A percentile compares a stretch with the other conserved stretches of the same genome.
These are phyloP conservation scores for Stromatinia cepivora DNA, from an alignment of 2,329 filamentous ascomycete genomes.

Conservation along the genomic window DNA sequence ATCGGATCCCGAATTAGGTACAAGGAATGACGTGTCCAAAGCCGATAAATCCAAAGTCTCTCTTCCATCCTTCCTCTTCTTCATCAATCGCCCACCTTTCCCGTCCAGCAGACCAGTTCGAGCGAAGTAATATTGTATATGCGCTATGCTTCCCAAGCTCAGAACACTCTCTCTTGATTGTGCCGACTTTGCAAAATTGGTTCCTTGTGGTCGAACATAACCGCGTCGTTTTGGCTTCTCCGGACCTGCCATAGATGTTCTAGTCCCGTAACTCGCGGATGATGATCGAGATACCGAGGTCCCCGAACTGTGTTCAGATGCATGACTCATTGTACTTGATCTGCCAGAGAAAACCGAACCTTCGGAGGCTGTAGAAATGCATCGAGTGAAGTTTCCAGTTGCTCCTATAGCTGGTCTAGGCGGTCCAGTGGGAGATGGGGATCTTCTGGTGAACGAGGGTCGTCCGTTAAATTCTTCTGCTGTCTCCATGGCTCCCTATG, in stretches of 20 bases:
- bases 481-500: constrained; percentile 45
- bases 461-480: constrained; percentile 35
- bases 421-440: constrained; percentile 63
- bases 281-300: constrained; percentile 60
- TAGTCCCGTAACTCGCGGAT: constrained; percentile 54
- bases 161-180: constrained; percentile 91
- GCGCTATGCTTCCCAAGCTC: constrained; percentile 93
- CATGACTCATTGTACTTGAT: constrained; percentile 47
- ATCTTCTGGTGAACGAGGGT: constrained; percentile 43
- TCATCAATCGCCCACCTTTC: constrained; percentile 82
- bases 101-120: constrained; percentile 90
- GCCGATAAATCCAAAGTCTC: constrained; percentile 58
- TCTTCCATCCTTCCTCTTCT: constrained; percentile 58
- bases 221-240: constrained; percentile 44
- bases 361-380: constrained; percentile 57
- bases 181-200: constrained; percentile 82
- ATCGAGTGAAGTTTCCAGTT: constrained; percentile 60
- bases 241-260: constrained; percentile 48
- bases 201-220: constrained; percentile 42
- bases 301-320: constrained; percentile 54
- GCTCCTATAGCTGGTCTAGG: constrained; percentile 64
- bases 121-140: constrained; percentile 98
- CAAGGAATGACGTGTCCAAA: constrained; percentile 49
- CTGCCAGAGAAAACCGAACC: constrained; percentile 51
- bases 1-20: constrained; percentile 50